Evolutionary conservation across 257 asterid species (phyloP).

Genomic region (Fraxinus americana): DNA sequence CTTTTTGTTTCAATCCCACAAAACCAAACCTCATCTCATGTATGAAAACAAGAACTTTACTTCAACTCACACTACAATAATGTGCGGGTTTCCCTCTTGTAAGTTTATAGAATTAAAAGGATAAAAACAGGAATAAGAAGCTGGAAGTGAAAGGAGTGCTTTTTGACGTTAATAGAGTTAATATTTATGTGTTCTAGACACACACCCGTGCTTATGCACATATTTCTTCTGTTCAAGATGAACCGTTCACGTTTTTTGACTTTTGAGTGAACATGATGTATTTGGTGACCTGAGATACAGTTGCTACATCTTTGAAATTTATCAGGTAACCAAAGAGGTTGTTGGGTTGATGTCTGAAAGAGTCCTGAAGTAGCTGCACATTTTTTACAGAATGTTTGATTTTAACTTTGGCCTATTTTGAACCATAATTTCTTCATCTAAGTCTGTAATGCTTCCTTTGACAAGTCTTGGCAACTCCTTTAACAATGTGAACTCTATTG

Average conservation of each 20-base stretch:
- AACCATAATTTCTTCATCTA: neutral
- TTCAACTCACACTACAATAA: neutral
- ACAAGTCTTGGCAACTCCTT: neutral
- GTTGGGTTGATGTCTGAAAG: neutral
- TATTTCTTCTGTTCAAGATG: neutral
- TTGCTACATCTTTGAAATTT: neutral
- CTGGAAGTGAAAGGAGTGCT: neutral
- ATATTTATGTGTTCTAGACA: neutral
- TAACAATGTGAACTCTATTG: neutral
- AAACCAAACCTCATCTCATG: neutral
- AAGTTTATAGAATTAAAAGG: neutral
- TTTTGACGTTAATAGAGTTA: neutral
- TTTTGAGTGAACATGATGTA: neutral
- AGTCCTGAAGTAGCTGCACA: neutral
- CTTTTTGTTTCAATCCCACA: neutral
- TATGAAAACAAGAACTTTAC: neutral
- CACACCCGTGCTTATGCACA: neutral
- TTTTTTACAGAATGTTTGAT: neutral
- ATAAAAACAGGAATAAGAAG: neutral
- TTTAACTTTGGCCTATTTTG: constrained; percentile 2
- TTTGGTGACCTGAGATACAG: neutral
- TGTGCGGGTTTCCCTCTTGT: neutral
- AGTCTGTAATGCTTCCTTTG: neutral
- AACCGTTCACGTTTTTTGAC: neutral
- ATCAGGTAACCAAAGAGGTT: neutral